Evolutionary conservation across 257 asterid species (phyloP).

Genomic region (Marsdenia floribunda): DNA sequence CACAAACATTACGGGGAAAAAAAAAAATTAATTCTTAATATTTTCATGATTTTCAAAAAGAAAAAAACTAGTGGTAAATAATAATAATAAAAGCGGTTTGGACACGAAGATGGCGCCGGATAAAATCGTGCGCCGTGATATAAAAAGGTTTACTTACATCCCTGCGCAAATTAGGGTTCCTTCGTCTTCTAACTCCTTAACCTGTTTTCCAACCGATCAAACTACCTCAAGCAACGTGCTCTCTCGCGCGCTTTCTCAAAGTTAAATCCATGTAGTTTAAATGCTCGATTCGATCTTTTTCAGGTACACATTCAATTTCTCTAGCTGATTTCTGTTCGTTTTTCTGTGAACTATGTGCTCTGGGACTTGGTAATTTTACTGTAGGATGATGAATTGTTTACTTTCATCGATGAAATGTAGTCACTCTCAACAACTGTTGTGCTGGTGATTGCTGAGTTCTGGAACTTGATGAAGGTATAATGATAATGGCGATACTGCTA

Average conservation of each 20-base stretch:
- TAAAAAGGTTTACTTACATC: constrained; percentile 17
- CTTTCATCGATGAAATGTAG: not conserved
- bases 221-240: not conserved
- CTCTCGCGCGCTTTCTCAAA: not conserved
- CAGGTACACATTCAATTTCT: not conserved
- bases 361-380: not conserved
- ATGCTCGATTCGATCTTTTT: not conserved
- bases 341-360: not conserved
- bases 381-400: not conserved
- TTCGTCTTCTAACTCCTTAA: constrained; percentile 7
- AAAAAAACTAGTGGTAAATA: too few species aligned
- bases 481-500: not conserved
- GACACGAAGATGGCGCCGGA: constrained; percentile 34
- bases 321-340: not conserved
- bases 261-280: not conserved
- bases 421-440: not conserved
- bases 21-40: too few species aligned
- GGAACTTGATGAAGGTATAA: not conserved
- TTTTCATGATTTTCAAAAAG: too few species aligned
- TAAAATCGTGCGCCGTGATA: constrained; percentile 65
- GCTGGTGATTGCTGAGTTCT: not conserved
- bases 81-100: not conserved
- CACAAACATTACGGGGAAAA: too few species aligned
- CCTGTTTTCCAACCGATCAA: constrained; percentile 23
- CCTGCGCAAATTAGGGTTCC: constrained; percentile 93